phyloP scores from a whole-genome alignment of 148 eudicot genomes.

The Polygonum aviculare region DNA sequence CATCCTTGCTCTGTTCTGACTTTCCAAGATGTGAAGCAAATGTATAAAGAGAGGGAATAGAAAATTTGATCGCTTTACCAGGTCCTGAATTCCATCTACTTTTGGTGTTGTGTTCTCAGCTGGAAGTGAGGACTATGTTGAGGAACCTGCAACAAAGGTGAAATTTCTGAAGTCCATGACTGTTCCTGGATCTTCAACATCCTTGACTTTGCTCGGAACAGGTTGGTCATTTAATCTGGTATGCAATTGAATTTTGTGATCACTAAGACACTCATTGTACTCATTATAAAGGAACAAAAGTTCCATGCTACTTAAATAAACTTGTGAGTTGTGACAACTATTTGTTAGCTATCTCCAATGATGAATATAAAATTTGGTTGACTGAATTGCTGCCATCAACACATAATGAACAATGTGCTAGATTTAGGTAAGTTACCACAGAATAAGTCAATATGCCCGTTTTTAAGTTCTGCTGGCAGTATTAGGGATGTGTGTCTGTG shows the following conservation, averaged over 20 bases:
- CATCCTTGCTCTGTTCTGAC: neutral
- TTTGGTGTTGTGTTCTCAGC: slow-evolving; percentile 18
- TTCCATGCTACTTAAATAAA: neutral
- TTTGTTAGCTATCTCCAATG: neutral
- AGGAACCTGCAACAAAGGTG: slow-evolving; percentile 77
- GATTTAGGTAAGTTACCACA: neutral
- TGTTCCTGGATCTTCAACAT: slow-evolving; percentile 72
- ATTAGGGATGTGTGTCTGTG: neutral
- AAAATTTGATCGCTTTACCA: neutral
- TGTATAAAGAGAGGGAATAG: slow-evolving; percentile 8
- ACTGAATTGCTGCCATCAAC: neutral
- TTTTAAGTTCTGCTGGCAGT: neutral
- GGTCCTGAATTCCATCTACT: neutral
- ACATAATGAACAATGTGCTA: neutral
- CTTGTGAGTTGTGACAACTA: neutral
- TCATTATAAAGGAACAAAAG: neutral
- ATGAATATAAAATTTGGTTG: neutral
- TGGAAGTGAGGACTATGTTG: slow-evolving; percentile 44
- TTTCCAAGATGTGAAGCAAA: neutral
- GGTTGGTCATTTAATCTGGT: slow-evolving; percentile 33
- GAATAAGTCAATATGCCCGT: neutral
- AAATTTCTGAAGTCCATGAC: slow-evolving; percentile 48
- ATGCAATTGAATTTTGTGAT: neutral
- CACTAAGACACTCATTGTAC: neutral
- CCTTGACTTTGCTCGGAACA: slow-evolving; percentile 73